Evolutionary conservation across 345 rosid genomes (phyloP).

Genomic region (Litchi chinensis): DNA sequence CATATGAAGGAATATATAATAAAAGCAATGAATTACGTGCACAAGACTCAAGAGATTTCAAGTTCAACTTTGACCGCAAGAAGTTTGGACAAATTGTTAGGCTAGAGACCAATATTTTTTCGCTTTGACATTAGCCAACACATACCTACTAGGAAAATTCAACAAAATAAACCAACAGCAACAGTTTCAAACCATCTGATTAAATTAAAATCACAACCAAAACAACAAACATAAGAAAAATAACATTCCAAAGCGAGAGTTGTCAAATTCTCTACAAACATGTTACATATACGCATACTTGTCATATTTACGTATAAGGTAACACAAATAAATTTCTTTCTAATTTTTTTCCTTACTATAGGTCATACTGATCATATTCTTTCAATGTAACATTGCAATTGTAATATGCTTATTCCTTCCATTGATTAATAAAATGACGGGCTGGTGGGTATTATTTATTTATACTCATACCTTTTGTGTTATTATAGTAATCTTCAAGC

Average conservation of each 20-base stretch:
- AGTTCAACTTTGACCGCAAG: constrained; percentile 1
- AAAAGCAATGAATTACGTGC: neutral
- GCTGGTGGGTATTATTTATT: too few relatives aligned
- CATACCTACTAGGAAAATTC: neutral
- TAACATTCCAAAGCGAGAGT: neutral
- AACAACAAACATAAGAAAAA: neutral
- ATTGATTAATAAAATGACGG: too few relatives aligned
- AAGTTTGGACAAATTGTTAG: neutral
- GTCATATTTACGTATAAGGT: too few relatives aligned
- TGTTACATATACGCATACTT: neutral
- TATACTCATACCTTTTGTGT: too few relatives aligned
- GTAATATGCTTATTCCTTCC: too few relatives aligned
- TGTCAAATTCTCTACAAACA: neutral
- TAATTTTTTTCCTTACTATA: neutral
- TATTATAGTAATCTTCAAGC: too few relatives aligned
- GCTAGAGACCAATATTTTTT: constrained; percentile 10
- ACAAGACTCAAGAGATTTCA: neutral
- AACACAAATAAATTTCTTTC: neutral
- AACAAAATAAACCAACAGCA: neutral
- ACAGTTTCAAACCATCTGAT: neutral
- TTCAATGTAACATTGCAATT: too few relatives aligned
- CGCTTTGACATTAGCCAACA: constrained; percentile 13
- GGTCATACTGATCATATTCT: too few relatives aligned
- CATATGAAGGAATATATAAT: neutral
- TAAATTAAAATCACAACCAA: neutral